phyloP scores from a whole-genome alignment of 2,329 filamentous ascomycete species.

The Celoporthe dispersa region DNA sequence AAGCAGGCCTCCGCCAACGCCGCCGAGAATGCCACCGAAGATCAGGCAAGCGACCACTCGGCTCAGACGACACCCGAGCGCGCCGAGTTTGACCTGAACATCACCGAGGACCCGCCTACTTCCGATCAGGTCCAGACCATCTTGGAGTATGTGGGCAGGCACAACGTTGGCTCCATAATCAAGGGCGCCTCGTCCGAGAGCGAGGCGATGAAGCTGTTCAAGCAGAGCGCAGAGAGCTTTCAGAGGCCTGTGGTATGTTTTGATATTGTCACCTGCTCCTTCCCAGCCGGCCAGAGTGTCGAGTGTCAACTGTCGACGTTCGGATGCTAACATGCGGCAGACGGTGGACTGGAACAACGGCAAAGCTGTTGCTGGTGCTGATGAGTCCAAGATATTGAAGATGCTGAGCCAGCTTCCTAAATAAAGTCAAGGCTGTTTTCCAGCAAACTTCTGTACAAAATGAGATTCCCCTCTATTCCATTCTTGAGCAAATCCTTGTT shows the following conservation, averaged over 20 bases:
- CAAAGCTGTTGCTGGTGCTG: slow-evolving; percentile 75
- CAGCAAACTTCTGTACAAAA: slow-evolving; percentile 17
- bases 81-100: slow-evolving; percentile 77
- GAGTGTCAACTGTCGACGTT: neutral
- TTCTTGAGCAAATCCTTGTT: neutral
- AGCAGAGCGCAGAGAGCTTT: slow-evolving; percentile 70
- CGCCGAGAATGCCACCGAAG: slow-evolving; percentile 68
- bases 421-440: slow-evolving; percentile 17
- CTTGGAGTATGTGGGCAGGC: slow-evolving; percentile 59
- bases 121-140: slow-evolving; percentile 43
- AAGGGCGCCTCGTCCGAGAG: slow-evolving; percentile 72
- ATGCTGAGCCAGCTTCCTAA: slow-evolving; percentile 64
- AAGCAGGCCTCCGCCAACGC: slow-evolving; percentile 79
- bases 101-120: slow-evolving; percentile 63
- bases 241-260: slow-evolving; percentile 74
- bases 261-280: slow-evolving; percentile 9
- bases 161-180: slow-evolving; percentile 66
- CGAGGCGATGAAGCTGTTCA: slow-evolving; percentile 81
- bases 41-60: slow-evolving; percentile 72
- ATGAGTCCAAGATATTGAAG: slow-evolving; percentile 87
- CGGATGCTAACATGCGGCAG: slow-evolving; percentile 42
- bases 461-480: slow-evolving; percentile 20
- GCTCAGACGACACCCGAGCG: slow-evolving; percentile 58
- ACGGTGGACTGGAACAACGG: slow-evolving; percentile 95
- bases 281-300: neutral